These are phyloP conservation scores for Agarophyton chilense DNA, from an alignment of 23 red algal genomes.

Conservation along the genomic window DNA sequence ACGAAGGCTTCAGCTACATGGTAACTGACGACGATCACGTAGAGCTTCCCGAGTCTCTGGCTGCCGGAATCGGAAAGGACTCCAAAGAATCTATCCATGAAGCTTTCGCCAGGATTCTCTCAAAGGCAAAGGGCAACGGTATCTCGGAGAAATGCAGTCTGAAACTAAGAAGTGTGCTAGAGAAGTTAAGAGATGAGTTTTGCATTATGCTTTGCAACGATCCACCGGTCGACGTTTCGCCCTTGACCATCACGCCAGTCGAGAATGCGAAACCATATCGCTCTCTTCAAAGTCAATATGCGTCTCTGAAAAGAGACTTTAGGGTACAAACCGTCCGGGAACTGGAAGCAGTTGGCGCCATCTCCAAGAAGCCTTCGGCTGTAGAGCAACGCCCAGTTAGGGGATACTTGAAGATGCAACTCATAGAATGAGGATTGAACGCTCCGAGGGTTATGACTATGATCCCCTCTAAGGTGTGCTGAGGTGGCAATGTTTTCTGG, in stretches of 20 bases:
- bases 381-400: no score
- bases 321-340: conserved; percentile 20
- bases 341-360: conserved; percentile 11
- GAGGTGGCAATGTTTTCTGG: no score
- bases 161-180: neutral
- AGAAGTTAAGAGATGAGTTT: conserved; percentile 11
- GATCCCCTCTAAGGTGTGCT: no score
- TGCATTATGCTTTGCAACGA: conserved; percentile 19
- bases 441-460: no score
- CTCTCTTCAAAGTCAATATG: conserved; percentile 2
- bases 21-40: conserved; percentile 7
- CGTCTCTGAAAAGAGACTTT: conserved; percentile 11
- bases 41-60: conserved; percentile 6
- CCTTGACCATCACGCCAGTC: neutral
- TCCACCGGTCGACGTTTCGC: conserved; percentile 9
- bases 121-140: neutral
- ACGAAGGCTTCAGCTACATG: neutral
- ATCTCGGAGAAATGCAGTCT: neutral
- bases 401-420: no score
- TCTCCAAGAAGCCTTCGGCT: conserved; percentile 13
- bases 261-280: conserved; percentile 11
- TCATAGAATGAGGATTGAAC: no score
- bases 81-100: conserved; percentile 25
- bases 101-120: conserved; percentile 14
- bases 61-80: conserved; percentile 10